Percentiles rank a stretch among this genome's conserved stretches.
Conservation (phyloP, 306 rosid species). For the Datisca glomerata region DNA sequence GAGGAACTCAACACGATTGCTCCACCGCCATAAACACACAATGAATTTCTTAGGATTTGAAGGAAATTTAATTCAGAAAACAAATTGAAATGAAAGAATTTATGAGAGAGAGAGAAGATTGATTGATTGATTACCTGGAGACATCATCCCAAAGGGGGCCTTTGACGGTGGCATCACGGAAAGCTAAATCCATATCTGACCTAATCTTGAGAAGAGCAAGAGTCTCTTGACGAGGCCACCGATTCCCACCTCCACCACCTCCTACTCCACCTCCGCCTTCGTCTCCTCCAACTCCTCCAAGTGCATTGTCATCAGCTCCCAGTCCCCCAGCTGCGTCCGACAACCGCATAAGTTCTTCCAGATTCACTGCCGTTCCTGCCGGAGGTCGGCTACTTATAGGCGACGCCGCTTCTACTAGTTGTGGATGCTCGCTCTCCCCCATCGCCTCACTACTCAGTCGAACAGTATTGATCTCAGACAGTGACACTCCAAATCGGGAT, state of each 20-base stretch:
- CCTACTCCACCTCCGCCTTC: conserved; percentile 8
- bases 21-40: too few relatives aligned
- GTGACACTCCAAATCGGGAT: conserved; percentile 10
- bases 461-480: conserved; percentile 6
- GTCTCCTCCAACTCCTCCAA: conserved; percentile 3
- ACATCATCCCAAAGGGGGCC: conserved; percentile 44
- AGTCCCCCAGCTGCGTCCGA: neutral
- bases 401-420: conserved; percentile 32
- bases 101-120: neutral
- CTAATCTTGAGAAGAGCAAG: conserved; percentile 31
- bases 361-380: conserved; percentile 17
- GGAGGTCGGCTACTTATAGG: conserved; percentile 44
- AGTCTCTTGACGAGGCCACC: conserved; percentile 47
- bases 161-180: conserved; percentile 39
- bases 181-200: conserved; percentile 34
- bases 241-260: conserved; percentile 18
- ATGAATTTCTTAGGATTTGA: too few relatives aligned
- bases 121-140: conserved; percentile 20
- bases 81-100: neutral
- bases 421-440: conserved; percentile 16
- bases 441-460: neutral
- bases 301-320: conserved; percentile 12
- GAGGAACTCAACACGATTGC: too few relatives aligned
- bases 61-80: too few relatives aligned
- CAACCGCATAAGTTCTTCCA: conserved; percentile 29